Base-by-base conservation (phyloP, 805 yeast genomes). In the Hanseniaspora guilliermondii region DNA sequence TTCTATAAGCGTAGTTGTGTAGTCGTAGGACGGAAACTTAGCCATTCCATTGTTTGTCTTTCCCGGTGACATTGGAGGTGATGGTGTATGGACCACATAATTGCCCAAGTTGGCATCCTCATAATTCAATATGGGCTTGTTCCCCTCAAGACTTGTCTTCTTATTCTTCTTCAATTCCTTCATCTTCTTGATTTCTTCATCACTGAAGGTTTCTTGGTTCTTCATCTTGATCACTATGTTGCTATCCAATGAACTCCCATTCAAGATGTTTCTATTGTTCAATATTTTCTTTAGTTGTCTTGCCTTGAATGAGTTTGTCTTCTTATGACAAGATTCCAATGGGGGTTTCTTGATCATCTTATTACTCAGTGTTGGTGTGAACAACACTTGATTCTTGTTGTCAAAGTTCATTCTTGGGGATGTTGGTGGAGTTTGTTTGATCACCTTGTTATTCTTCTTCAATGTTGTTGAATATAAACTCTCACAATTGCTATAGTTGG, bases 221-320 rank as follows among this genome's bases (percentile, higher is more conserved):
- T 44, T 39, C 8, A 6, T n/a, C 37, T 38, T 52, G 12, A 52
- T 40, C 16, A 54, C 53, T 21, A 54, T 54, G 27, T 54, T 54
- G 27, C 22, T 42, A 21, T 44, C 35, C 27, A 55, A 30, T 3
- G 68, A 62, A 38, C 60, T 61, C 35, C 53, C 53, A 22, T 64
- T 62, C n/a, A 67, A 54, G 7, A 65, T 48, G 49, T 66, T 66
- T 54, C 71, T 61, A 47, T 62, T 60, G 35, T 61, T 62, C 36
- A 68, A 56, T 47, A 68, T 54, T 36, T 63, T 63, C 47, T 66
- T 68, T 50, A 67, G 47, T 57, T 67, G 67, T 53, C 66, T 57
- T 2, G 70, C 70, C 57, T 67, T 68, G 53, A 67, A 68, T 48
- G 69, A 65, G 55, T 67, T 66, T 2, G 68, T 65, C 53, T 68